Evolutionary conservation across 2,329 filamentous ascomycete species (phyloP), one percentile per base, ranked within the genome.

Genomic region (Pseudogymnoascus sp.): DNA sequence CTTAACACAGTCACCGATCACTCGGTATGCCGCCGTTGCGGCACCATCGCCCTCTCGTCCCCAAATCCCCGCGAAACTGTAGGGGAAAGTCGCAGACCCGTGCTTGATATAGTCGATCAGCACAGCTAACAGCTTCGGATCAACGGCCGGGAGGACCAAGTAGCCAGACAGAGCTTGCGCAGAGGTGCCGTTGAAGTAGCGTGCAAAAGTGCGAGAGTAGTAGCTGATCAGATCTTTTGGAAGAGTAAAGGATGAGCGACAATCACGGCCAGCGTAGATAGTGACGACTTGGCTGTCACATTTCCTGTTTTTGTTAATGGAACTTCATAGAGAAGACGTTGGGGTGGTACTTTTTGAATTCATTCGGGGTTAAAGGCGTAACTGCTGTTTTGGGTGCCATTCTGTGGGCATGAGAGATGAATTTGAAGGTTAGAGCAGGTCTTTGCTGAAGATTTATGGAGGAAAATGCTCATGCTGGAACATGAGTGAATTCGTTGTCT

Each of bases 181-280:
- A 30, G 43, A 50, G 25, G 43, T 50, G 25, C 43, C 43, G 43
- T 50, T 50, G 43, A 50, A 50, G n/a, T 50, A 30, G n/a, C n/a
- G 25, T 30, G 43, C n/a, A 25, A 50, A 50, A 9, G 25, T 50
- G n/a, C 25, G 8, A 1, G 43, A 50, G 43, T 50, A 50, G 25
- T 30, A 30, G 16, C 43, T 11, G 43, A 50, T 8, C 1, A 50
- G 43, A 11, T 50, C 43, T 18, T 50, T 50, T n/a, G 43, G 43
- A 2, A 50, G 43, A 12, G 43, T 50, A 14, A 50, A 50, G 2
- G 25, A 3, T n/a, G 25, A 50, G 8, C 30, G 43, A 50, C 43
- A 30, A 30, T 50, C 25, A 50, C 25, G 25, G 30, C 43, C 43
- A 50, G 43, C 43, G 43, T 50, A 50, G 43, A 50, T 50, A 8